These are phyloP conservation scores for Daldinia grandis DNA, from an alignment of 495 filamentous ascomycete genomes.

Conservation along the genomic window DNA sequence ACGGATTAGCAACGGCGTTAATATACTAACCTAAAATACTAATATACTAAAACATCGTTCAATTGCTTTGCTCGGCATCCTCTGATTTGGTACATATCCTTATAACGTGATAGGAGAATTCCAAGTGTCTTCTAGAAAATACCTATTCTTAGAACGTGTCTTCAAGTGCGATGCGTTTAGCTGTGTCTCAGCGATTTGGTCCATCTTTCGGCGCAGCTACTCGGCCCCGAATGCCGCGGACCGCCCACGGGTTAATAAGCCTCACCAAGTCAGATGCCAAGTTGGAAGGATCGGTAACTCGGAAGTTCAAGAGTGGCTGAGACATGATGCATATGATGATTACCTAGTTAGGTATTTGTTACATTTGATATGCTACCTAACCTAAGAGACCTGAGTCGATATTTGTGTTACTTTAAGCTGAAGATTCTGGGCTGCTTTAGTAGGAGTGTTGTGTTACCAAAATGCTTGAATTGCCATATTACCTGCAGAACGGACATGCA, in stretches of 20 bases:
- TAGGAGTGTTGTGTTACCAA: not conserved
- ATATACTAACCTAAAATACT: too few relatives aligned
- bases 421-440: not conserved
- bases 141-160: not conserved
- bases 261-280: not conserved
- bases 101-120: too few relatives aligned
- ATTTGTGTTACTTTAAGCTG: not conserved
- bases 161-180: not conserved
- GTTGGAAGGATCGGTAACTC: not conserved
- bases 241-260: not conserved
- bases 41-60: too few relatives aligned
- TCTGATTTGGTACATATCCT: too few relatives aligned
- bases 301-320: not conserved
- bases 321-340: not conserved
- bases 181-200: not conserved
- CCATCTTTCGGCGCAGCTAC: not conserved
- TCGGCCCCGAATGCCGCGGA: constrained; percentile 12
- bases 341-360: not conserved
- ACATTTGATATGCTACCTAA: not conserved
- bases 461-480: constrained; percentile 1
- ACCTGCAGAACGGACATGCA: not conserved
- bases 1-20: too few relatives aligned
- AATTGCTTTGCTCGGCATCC: too few relatives aligned
- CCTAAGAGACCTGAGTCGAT: not conserved
- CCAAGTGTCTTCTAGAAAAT: too few relatives aligned